Conservation (phyloP, 257 asterid genomes). For the Verbena officinalis region DNA sequence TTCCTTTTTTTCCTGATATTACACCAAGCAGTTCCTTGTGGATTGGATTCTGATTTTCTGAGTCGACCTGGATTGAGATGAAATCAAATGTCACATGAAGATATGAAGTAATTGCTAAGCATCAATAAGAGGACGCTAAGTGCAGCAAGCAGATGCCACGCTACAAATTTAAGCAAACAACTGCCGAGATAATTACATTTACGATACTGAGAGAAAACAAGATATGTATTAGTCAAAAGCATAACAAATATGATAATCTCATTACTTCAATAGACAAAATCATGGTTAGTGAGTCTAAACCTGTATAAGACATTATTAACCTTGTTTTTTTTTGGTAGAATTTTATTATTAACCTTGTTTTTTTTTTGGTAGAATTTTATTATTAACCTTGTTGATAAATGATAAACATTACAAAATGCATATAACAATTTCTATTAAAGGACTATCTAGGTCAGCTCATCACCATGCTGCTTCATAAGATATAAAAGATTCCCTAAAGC, state of each 20-base stretch:
- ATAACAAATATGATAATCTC: constrained; percentile 6
- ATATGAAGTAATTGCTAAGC: neutral
- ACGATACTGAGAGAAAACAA: neutral
- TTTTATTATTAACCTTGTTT: too few species aligned
- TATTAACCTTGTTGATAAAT: neutral
- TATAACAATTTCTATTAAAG: constrained; percentile 7
- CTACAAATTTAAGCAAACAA: constrained; percentile 8
- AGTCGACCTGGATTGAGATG: constrained; percentile 53
- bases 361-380: too few species aligned
- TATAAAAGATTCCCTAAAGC: neutral
- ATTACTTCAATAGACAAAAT: constrained; percentile 10
- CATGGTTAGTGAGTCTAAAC: constrained; percentile 7
- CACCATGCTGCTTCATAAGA: neutral
- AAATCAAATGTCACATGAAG: constrained; percentile 23
- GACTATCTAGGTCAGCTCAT: constrained; percentile 12
- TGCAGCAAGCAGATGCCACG: constrained; percentile 16
- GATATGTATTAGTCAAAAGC: neutral
- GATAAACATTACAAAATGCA: constrained; percentile 4
- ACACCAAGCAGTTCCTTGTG: constrained; percentile 48
- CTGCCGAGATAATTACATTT: constrained; percentile 12
- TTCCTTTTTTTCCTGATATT: constrained; percentile 66
- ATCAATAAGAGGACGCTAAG: constrained; percentile 1
- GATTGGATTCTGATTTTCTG: constrained; percentile 72
- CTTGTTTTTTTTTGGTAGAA: too few species aligned
- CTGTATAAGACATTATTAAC: too few species aligned